phyloP scores from a whole-genome alignment of 73 alveolate genomes.

The Durusdinium trenchii region DNA sequence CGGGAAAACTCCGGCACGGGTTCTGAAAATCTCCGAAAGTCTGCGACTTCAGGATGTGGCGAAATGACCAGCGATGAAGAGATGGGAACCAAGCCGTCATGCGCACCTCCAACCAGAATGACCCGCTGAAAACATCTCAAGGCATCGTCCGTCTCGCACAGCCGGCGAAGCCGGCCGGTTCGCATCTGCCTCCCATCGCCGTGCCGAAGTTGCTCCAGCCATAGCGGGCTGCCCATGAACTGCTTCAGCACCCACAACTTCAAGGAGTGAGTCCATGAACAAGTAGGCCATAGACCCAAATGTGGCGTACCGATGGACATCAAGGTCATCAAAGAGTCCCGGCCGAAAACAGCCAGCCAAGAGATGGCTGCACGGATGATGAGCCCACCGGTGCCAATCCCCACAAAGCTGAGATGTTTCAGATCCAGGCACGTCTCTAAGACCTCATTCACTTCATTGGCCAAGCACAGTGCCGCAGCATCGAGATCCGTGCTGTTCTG shows the following conservation, averaged over 20 bases:
- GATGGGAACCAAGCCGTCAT: slow-evolving; percentile 8
- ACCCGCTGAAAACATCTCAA: neutral
- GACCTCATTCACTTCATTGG: neutral
- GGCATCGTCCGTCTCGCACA: neutral
- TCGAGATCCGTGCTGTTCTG: slow-evolving; percentile 8
- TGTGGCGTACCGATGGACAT: slow-evolving; percentile 51
- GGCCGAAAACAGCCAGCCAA: neutral
- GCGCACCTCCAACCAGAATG: slow-evolving; percentile 11
- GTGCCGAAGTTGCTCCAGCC: slow-evolving; percentile 55
- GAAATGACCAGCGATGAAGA: neutral
- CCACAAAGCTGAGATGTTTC: neutral
- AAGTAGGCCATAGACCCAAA: slow-evolving; percentile 12
- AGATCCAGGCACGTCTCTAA: neutral
- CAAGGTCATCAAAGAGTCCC: slow-evolving; percentile 6
- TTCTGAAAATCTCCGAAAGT: neutral
- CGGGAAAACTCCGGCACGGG: neutral
- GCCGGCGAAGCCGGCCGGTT: slow-evolving; percentile 19
- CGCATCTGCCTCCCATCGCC: slow-evolving; percentile 14
- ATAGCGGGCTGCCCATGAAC: slow-evolving; percentile 24
- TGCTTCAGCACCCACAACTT: neutral
- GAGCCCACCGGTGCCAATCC: slow-evolving; percentile 60
- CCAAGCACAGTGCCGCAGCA: slow-evolving; percentile 15
- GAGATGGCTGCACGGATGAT: slow-evolving; percentile 44
- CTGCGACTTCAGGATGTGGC: neutral
- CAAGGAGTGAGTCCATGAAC: neutral